Base-by-base conservation (phyloP, 2,329 filamentous ascomycete genomes). In the Sporothrix sp. region DNA sequence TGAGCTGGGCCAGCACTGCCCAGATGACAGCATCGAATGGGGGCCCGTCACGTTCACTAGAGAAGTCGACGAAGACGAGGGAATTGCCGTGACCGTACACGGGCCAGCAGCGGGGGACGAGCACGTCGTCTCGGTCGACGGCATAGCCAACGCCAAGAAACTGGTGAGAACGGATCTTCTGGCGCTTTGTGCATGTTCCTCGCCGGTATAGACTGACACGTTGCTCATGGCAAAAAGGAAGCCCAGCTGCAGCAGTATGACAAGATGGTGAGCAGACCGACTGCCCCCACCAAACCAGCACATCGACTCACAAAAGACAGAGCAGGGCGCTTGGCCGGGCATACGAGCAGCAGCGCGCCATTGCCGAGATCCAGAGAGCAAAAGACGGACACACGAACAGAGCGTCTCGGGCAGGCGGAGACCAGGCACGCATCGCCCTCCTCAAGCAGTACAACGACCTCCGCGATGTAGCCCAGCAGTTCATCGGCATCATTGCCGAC, bases 401-500 rank as follows among this genome's bases (percentile, higher is more conserved):
- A 21, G 3, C 18, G 13, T 27, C 38, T 11, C 13, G n/a, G 3
- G 14, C 13, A 13, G 14, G 8, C 27, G 7, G 30, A 16, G 47
- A 45, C 18, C 49, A 59, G 11, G 48, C 54, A 2, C 60, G 61
- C 43, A 64, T 65, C 38, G 46, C 50, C 21, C 57, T 59, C 1
- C 57, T 68, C 14, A 59, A 61, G 28, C 57, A 64, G 35, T 68
- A 68, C 59, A 69, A 68, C 57, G 62, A 68, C 25, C 57, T 65
- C 37, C 68, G 66, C 36, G 66, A 69, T 25, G 59, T 65, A 8
- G 63, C 61, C 3, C 66, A 68, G 56, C 63, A 68, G 52, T 56
- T 68, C 20, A 68, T 69, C 37, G 65, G 66, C 4, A 54, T 68
- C 11, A 57, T 68, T 7, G 66, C 66, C 1, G 66, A 68, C 32